phyloP scores from a whole-genome alignment of 1,139 yeast genomes.

The Zygoascus hellenicus region DNA sequence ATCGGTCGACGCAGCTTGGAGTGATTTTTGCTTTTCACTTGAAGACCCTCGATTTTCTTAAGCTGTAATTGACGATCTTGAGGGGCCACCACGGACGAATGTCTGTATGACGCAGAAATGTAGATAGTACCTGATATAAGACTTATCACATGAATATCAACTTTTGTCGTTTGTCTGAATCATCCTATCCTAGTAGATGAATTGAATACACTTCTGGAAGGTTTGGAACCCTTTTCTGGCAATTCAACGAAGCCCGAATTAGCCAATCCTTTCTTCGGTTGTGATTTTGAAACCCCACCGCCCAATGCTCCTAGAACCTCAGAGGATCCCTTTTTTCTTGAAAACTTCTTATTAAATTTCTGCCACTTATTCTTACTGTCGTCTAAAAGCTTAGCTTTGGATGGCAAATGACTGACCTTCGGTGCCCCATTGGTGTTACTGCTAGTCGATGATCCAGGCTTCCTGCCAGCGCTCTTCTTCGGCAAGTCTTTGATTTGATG shows the following conservation, averaged over 20 bases:
- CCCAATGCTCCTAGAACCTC: not conserved
- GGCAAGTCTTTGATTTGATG: constrained; percentile 18
- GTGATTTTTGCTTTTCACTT: no score
- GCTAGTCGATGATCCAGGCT: not conserved
- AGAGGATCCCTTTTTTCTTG: constrained; percentile 14
- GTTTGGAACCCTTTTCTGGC: not conserved
- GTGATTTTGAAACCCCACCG: not conserved
- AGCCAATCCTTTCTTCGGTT: not conserved
- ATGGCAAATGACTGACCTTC: constrained; percentile 13
- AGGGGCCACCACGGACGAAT: no score
- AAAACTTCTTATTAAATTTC: constrained; percentile 28
- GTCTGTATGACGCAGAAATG: no score
- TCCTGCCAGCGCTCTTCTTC: not conserved
- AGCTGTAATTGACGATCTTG: no score
- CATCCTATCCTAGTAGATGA: constrained; percentile 1
- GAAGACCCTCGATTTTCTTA: no score
- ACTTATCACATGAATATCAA: no score
- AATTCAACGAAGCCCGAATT: not conserved
- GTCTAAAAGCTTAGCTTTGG: constrained; percentile 24
- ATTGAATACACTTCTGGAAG: not conserved
- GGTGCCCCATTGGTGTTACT: constrained; percentile 1
- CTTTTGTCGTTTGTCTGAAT: not conserved
- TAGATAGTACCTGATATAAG: no score
- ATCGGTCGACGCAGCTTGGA: no score
- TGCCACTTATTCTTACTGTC: constrained; percentile 33